Percentiles rank a stretch among this genome's conserved stretches.
phyloP scores from a whole-genome alignment of 768 basidiomycete species.

The Suillus alpinus region DNA sequence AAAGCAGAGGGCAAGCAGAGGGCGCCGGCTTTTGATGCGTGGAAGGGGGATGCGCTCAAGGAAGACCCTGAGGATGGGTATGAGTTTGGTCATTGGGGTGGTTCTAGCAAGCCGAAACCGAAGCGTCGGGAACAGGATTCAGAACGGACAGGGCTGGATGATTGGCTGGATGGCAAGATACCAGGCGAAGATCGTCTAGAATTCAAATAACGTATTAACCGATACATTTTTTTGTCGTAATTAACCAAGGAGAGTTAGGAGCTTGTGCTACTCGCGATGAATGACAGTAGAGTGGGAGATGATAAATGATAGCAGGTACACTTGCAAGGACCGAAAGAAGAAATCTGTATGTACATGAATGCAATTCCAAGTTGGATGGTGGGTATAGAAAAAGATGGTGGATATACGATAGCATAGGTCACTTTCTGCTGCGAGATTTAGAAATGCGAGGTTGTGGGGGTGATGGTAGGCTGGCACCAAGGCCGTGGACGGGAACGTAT shows the following conservation, averaged over 20 bases:
- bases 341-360: slow-evolving; percentile 1
- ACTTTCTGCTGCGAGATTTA: slow-evolving; percentile 56
- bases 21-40: slow-evolving; percentile 16
- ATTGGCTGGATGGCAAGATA: not conserved
- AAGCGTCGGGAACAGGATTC: not conserved
- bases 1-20: slow-evolving; percentile 30
- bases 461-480: slow-evolving; percentile 58
- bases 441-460: slow-evolving; percentile 43
- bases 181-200: not conserved
- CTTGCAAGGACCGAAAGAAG: not conserved
- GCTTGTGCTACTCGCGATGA: not conserved
- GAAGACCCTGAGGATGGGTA: slow-evolving; percentile 37
- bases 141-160: not conserved
- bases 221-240: slow-evolving; percentile 2
- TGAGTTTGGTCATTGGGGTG: slow-evolving; percentile 50
- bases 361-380: not conserved
- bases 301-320: slow-evolving; percentile 5
- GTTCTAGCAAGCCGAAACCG: not conserved
- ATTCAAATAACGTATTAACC: slow-evolving; percentile 1
- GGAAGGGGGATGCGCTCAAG: slow-evolving; percentile 42
- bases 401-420: slow-evolving; percentile 4
- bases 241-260: not conserved
- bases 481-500: slow-evolving; percentile 77
- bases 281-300: not conserved
- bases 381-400: slow-evolving; percentile 4